Conservation (phyloP, 2,329 filamentous ascomycete genomes). For the Allantophomopsis lycopodina region DNA sequence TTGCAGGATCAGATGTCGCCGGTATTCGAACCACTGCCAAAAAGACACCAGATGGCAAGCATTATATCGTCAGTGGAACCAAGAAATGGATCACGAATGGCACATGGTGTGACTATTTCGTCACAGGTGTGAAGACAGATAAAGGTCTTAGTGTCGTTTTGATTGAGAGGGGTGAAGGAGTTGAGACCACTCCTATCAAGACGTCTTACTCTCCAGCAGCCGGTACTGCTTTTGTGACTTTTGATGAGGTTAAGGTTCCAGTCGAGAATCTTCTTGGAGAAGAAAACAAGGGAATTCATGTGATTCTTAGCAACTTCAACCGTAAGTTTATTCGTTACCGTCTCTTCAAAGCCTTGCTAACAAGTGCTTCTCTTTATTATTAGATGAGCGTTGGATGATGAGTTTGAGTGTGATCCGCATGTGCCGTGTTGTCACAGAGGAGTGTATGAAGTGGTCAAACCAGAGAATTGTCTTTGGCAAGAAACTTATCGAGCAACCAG, state of each 20-base stretch:
- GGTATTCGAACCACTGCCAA: constrained; percentile 65
- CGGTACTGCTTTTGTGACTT: constrained; percentile 65
- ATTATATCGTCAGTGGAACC: constrained; percentile 57
- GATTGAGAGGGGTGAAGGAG: constrained; percentile 58
- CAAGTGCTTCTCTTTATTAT: too few species aligned
- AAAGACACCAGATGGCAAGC: constrained; percentile 62
- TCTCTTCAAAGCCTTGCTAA: too few species aligned
- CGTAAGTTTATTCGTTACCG: constrained; percentile 14
- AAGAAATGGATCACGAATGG: constrained; percentile 87
- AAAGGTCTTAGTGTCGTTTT: constrained; percentile 70
- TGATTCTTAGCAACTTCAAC: constrained; percentile 72
- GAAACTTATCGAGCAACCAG: constrained; percentile 69
- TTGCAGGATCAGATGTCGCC: constrained; percentile 74
- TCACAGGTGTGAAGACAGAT: constrained; percentile 64
- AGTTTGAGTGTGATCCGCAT: constrained; percentile 52
- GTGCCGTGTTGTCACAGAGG: constrained; percentile 60
- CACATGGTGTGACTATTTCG: constrained; percentile 71
- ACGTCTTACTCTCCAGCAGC: constrained; percentile 69
- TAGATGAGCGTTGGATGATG: constrained; percentile 62
- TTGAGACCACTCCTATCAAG: constrained; percentile 69
- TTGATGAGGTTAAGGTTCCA: constrained; percentile 78
- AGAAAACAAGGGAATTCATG: constrained; percentile 75
- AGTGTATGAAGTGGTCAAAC: constrained; percentile 80
- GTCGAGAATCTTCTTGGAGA: constrained; percentile 64
- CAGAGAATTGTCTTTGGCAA: constrained; percentile 78